phyloP scores from a whole-genome alignment of 768 basidiomycete species.

The Lactarius vividus region DNA sequence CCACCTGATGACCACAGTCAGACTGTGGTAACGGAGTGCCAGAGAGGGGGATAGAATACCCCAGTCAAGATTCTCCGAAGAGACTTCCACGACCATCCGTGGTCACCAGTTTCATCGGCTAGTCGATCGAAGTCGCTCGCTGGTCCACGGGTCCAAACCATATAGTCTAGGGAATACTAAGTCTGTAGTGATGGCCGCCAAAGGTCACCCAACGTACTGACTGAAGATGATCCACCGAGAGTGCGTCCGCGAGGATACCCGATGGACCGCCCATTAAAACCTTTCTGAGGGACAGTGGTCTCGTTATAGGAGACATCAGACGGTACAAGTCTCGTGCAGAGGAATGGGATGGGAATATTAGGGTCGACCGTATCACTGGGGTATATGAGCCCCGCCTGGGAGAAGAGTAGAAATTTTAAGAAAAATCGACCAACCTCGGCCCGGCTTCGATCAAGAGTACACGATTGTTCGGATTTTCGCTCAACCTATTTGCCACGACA shows the following conservation, averaged over 20 bases:
- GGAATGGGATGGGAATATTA: no score
- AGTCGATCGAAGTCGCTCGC: constrained; percentile 27
- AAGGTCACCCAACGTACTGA: constrained; percentile 23
- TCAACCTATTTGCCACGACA: no score
- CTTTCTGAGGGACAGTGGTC: constrained; percentile 25
- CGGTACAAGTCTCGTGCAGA: no score
- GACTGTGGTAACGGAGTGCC: not conserved
- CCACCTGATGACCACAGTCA: not conserved
- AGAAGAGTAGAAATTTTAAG: no score
- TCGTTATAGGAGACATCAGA: constrained; percentile 15
- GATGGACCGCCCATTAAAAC: constrained; percentile 17
- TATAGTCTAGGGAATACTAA: constrained; percentile 5
- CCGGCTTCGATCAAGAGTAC: no score
- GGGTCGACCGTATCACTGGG: no score
- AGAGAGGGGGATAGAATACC: not conserved
- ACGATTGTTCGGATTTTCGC: no score
- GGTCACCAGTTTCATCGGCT: constrained; percentile 23
- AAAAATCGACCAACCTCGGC: no score
- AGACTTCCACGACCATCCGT: constrained; percentile 28
- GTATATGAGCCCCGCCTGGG: no score
- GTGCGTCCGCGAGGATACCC: constrained; percentile 26
- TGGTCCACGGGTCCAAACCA: constrained; percentile 25
- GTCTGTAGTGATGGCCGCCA: not conserved
- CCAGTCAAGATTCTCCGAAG: constrained; percentile 13
- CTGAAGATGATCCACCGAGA: constrained; percentile 27